phyloP scores from a whole-genome alignment of 371 early-diverging fungal species.

The Antonospora locustae region DNA sequence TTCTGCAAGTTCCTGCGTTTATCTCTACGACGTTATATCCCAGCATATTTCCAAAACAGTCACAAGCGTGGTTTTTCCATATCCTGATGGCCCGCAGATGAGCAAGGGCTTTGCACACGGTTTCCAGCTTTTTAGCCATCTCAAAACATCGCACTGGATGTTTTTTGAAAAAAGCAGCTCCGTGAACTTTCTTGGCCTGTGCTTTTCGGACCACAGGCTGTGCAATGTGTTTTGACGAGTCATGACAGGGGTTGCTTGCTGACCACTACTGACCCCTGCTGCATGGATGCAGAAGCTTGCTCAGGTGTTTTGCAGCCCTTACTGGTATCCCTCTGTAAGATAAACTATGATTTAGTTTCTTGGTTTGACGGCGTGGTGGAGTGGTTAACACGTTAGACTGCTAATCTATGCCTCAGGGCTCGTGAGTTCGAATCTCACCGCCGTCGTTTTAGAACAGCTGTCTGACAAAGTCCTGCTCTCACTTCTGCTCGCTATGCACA shows the following conservation, averaged over 20 bases:
- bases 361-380: slow-evolving; percentile 60
- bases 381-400: slow-evolving; percentile 70
- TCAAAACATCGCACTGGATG: not conserved
- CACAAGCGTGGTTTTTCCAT: not conserved
- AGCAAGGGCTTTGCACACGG: not conserved
- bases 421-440: slow-evolving; percentile 68
- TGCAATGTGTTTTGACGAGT: no score
- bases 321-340: no score
- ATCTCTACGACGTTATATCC: not conserved
- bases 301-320: no score
- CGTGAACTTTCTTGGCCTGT: not conserved
- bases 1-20: not conserved
- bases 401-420: slow-evolving; percentile 63
- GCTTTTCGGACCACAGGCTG: not conserved
- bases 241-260: no score
- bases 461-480: no score
- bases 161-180: not conserved
- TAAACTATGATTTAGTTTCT: no score
- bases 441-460: slow-evolving; percentile 58
- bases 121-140: not conserved
- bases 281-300: no score
- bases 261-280: no score
- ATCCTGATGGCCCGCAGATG: not conserved
- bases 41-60: not conserved
- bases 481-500: no score